Conservation (phyloP, 2,329 filamentous ascomycete genomes). For the Aspergillus sp. region DNA sequence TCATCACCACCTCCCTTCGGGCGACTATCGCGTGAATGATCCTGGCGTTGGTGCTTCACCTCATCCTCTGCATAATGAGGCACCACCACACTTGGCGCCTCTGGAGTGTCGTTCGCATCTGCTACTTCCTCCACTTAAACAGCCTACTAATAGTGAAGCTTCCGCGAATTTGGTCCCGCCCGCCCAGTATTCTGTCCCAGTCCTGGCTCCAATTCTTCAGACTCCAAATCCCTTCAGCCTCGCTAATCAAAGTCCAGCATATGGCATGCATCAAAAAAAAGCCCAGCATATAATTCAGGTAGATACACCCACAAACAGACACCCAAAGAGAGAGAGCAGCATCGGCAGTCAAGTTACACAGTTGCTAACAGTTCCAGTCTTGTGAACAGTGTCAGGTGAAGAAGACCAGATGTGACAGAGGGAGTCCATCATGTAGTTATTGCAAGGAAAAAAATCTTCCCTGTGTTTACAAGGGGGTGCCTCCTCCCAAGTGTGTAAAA, state of each 20-base stretch:
- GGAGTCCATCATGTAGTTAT: slow-evolving; percentile 68
- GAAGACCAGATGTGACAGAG: slow-evolving; percentile 88
- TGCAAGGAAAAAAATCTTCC: slow-evolving; percentile 78
- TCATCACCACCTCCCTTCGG: slow-evolving; percentile 12
- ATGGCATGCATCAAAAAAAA: slow-evolving; percentile 30
- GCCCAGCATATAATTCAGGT: slow-evolving; percentile 35
- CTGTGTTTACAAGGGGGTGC: slow-evolving; percentile 84
- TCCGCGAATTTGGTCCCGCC: slow-evolving; percentile 24
- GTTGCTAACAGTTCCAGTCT: slow-evolving; percentile 55
- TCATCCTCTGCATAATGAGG: slow-evolving; percentile 25
- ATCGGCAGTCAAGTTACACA: no score
- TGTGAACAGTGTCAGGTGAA: slow-evolving; percentile 82
- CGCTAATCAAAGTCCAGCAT: slow-evolving; percentile 20
- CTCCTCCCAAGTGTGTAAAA: slow-evolving; percentile 70
- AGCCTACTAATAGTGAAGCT: slow-evolving; percentile 23
- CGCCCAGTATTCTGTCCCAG: slow-evolving; percentile 20
- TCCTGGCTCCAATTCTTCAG: slow-evolving; percentile 19
- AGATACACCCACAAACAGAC: no score
- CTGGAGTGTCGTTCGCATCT: slow-evolving; percentile 28
- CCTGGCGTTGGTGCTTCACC: no score
- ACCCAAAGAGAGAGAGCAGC: no score
- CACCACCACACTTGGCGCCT: slow-evolving; percentile 23
- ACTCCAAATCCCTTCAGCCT: slow-evolving; percentile 24
- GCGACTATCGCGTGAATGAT: slow-evolving; percentile 27
- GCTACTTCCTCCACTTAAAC: slow-evolving; percentile 23